Base-by-base conservation (phyloP, 1,284 basidiomycete genomes). In the Neolentinus lepideus region DNA sequence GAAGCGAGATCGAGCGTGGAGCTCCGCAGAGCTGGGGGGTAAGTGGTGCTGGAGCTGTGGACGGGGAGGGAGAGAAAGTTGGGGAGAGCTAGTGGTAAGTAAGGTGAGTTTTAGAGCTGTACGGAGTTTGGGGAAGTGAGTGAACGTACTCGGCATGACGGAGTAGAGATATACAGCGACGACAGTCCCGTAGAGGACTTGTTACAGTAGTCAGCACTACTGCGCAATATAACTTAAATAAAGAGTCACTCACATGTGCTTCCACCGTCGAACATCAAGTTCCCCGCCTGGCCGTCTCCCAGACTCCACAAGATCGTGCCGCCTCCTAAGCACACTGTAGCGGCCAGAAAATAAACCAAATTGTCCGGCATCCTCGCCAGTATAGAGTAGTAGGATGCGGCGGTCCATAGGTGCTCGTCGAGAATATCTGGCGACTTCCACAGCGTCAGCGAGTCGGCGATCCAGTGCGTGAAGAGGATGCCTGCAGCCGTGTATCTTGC, bases 251-350 rank as follows among this genome's bases (percentile, higher is more conserved):
- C 60, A 91, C 89, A 88, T 62, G 90, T 84, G 66, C 89, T 90
- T 46, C 84, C 90, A 22, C 89, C 89, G 63, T 92, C 89, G 64
- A 92, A 92, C 89, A 92, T 91, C 63, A 92, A 73, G 67, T 92
- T 92, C 35, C 81, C 86, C 1, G 89, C 90, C 61, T 81, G 71
- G 8, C 86, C 82, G 60, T 92, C 88, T 25, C 80, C 74, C 59
- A 91, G 73, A 66, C 87, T 90, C 84, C 84, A 88, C 19, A 89
- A 71, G 55, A 91, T 81, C 46, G 84, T 85, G 24, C 74, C 67
- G 1, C 73, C 85, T 3, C 88, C 89, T 22, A 84, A 68, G 3
- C 73, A 46, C 33, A 83, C 77, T 43, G 90, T 70, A 16, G 72
- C 71, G 16, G 69, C 75, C 46, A 89, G 75, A 25, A 50, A 50